A percentile compares a stretch with the other conserved stretches of the same genome.
Evolutionary conservation across 768 basidiomycete species (phyloP).

Genomic region (Boletus rex-veris): DNA sequence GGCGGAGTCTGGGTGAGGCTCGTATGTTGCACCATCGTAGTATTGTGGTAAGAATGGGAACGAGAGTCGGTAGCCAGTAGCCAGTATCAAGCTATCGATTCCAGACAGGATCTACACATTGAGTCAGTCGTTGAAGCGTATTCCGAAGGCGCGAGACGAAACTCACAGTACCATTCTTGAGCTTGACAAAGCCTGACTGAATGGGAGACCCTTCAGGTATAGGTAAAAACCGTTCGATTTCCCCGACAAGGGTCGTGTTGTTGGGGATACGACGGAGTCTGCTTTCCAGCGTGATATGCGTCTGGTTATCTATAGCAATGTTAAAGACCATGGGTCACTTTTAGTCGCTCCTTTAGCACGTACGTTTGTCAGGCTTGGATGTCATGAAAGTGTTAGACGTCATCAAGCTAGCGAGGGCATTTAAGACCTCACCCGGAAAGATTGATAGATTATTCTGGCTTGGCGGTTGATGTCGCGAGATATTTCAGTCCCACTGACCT

Average conservation of each 20-base stretch:
- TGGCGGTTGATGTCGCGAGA: conserved; percentile 12
- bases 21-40: conserved; percentile 8
- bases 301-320: neutral
- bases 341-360: neutral
- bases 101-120: neutral
- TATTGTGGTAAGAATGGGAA: conserved; percentile 17
- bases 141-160: neutral
- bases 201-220: conserved; percentile 5
- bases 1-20: neutral
- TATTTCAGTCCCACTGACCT: conserved; percentile 11
- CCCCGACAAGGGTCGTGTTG: conserved; percentile 12
- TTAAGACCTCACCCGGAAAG: conserved; percentile 7
- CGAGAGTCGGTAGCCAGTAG: conserved; percentile 13
- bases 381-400: neutral
- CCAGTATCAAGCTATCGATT: conserved; percentile 9
- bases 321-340: neutral
- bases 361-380: conserved; percentile 7
- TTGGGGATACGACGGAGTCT: neutral
- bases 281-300: neutral
- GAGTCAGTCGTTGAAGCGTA: neutral
- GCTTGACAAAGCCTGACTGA: conserved; percentile 13
- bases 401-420: neutral
- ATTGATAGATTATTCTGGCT: conserved; percentile 8
- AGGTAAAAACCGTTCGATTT: conserved; percentile 10
- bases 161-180: conserved; percentile 14